Conservation (phyloP, 768 basidiomycete species). For the Suillus ampliporus region DNA sequence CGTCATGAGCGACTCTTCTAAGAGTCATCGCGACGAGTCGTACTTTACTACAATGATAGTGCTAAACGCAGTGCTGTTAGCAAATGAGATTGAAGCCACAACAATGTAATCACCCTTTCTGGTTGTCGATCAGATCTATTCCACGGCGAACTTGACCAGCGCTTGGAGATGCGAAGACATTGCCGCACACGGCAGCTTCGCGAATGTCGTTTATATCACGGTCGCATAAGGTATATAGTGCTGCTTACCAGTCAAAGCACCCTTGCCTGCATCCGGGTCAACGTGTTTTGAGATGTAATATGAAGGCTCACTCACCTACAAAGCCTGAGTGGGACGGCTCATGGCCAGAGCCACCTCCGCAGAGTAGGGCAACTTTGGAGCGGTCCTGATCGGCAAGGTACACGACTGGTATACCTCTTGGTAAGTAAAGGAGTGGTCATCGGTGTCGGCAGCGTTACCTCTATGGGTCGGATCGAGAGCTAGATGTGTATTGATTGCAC, state of each 20-base stretch:
- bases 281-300: not conserved
- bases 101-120: constrained; percentile 60
- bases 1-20: constrained; percentile 9
- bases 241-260: constrained; percentile 71
- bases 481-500: constrained; percentile 71
- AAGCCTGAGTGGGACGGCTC: constrained; percentile 91
- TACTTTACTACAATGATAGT: constrained; percentile 88
- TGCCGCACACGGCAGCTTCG: constrained; percentile 82
- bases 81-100: not conserved
- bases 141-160: constrained; percentile 82
- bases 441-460: constrained; percentile 47
- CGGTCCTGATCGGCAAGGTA: constrained; percentile 61
- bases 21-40: constrained; percentile 7
- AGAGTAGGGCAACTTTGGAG: constrained; percentile 76
- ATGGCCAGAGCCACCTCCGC: constrained; percentile 88
- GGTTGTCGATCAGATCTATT: constrained; percentile 76
- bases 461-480: constrained; percentile 73
- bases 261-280: constrained; percentile 55
- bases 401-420: constrained; percentile 51
- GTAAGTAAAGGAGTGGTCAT: constrained; percentile 11
- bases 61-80: constrained; percentile 40
- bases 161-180: constrained; percentile 90
- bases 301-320: constrained; percentile 62
- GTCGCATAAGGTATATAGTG: not conserved
- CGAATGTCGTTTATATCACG: constrained; percentile 5